Evolutionary conservation across 495 filamentous ascomycete genomes (phyloP).

Genomic region (Hypomontagnella monticulosa): DNA sequence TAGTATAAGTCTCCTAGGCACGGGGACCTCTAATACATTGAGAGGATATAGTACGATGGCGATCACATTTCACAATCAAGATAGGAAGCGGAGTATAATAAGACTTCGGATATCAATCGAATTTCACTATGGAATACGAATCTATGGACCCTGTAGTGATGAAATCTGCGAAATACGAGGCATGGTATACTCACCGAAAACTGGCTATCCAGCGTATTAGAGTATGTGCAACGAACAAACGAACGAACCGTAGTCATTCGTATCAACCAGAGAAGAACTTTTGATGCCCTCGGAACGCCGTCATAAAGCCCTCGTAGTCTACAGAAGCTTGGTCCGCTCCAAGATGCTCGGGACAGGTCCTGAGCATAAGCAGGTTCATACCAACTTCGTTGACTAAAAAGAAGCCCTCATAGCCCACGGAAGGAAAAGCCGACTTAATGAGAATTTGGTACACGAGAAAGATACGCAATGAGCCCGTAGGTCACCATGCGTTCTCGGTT

Average conservation of each 20-base stretch:
- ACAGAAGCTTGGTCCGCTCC: conserved; percentile 54
- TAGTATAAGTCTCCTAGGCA: too few species aligned
- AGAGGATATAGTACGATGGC: too few species aligned
- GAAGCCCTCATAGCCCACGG: conserved; percentile 56
- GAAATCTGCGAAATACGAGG: conserved; percentile 17
- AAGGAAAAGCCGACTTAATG: conserved; percentile 50
- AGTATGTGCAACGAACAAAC: neutral
- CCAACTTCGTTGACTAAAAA: conserved; percentile 51
- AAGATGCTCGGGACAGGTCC: conserved; percentile 42
- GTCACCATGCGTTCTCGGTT: conserved; percentile 14
- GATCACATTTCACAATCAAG: neutral
- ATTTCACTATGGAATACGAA: conserved; percentile 16
- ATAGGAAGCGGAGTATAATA: neutral
- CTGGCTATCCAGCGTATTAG: conserved; percentile 13
- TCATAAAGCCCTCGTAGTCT: conserved; percentile 48
- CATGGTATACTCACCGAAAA: conserved; percentile 38
- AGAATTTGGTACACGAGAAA: conserved; percentile 35
- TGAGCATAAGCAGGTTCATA: conserved; percentile 55
- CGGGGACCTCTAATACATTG: too few species aligned
- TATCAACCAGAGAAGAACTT: conserved; percentile 28
- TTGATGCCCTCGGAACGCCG: conserved; percentile 43
- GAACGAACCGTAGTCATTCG: conserved; percentile 17
- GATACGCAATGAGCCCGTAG: conserved; percentile 43
- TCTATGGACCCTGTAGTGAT: conserved; percentile 11
- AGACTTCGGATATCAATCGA: neutral